These are phyloP conservation scores for Pistacia integerrima DNA, from an alignment of 345 rosid genomes.

Conservation along the genomic window DNA sequence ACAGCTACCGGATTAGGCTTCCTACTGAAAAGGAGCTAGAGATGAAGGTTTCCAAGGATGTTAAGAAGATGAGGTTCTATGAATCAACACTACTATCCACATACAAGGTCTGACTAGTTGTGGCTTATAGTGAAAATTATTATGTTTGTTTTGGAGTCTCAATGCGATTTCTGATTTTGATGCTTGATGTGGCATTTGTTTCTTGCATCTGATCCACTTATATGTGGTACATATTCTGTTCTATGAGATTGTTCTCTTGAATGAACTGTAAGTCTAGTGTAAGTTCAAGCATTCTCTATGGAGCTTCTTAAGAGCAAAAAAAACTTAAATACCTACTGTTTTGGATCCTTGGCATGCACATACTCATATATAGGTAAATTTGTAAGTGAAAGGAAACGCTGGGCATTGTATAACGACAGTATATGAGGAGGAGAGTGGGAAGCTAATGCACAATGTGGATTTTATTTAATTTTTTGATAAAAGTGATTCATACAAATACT, in stretches of 20 bases:
- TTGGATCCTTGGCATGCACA: background rate
- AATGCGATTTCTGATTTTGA: background rate
- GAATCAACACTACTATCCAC: conserved; percentile 78
- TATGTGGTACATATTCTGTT: background rate
- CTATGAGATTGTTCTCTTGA: background rate
- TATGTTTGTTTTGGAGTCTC: conserved; percentile 3
- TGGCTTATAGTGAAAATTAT: background rate
- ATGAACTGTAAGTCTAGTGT: background rate
- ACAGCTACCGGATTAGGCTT: conserved; percentile 94
- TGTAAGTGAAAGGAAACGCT: background rate
- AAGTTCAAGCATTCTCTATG: background rate
- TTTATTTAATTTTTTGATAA: too few relatives aligned
- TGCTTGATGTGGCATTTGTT: background rate
- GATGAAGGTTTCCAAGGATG: conserved; percentile 97
- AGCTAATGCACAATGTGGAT: too few relatives aligned
- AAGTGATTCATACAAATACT: too few relatives aligned
- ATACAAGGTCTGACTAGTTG: conserved; percentile 66
- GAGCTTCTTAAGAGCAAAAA: background rate
- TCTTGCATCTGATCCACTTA: background rate
- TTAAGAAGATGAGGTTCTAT: conserved; percentile 81
- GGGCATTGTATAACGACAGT: too few relatives aligned
- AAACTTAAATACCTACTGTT: background rate
- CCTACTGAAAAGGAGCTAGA: conserved; percentile 96
- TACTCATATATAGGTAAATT: background rate
- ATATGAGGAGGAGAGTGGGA: too few relatives aligned